Evolutionary conservation across 106 monocot genomes (phyloP).

Genomic region (Allium cepa): DNA sequence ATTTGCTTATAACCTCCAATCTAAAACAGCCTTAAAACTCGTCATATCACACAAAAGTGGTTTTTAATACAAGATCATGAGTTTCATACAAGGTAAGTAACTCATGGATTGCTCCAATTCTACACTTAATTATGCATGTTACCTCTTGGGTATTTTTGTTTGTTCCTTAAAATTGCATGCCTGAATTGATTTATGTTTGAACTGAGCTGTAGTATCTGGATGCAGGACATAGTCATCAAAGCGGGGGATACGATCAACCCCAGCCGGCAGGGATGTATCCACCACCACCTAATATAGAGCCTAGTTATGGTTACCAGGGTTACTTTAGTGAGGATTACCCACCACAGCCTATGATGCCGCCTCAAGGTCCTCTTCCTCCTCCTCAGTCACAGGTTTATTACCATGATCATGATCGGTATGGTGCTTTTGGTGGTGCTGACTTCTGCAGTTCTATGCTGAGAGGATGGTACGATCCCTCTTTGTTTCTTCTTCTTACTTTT

Average conservation of each 20-base stretch:
- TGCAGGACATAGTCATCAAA: background rate
- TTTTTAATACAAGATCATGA: background rate
- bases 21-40: too few relatives aligned
- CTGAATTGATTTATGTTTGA: background rate
- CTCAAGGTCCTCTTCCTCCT: background rate
- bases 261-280: conserved; percentile 4
- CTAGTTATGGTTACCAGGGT: conserved; percentile 1
- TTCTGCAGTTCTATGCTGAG: conserved; percentile 1
- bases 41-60: too few relatives aligned
- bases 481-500: background rate
- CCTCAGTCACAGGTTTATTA: background rate
- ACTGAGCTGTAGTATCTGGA: background rate
- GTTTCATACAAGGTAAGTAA: conserved; percentile 1
- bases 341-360: background rate
- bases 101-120: conserved; percentile 7
- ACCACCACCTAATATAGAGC: background rate
- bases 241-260: background rate
- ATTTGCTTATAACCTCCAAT: too few relatives aligned
- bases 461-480: conserved; percentile 1
- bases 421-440: background rate
- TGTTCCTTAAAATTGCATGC: background rate
- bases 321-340: conserved; percentile 4
- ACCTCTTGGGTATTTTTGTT: conserved; percentile 4
- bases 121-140: background rate
- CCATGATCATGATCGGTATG: background rate